These are phyloP conservation scores for Candida glucosophila DNA, from an alignment of 1,139 yeast genomes.

Conservation along the genomic window DNA sequence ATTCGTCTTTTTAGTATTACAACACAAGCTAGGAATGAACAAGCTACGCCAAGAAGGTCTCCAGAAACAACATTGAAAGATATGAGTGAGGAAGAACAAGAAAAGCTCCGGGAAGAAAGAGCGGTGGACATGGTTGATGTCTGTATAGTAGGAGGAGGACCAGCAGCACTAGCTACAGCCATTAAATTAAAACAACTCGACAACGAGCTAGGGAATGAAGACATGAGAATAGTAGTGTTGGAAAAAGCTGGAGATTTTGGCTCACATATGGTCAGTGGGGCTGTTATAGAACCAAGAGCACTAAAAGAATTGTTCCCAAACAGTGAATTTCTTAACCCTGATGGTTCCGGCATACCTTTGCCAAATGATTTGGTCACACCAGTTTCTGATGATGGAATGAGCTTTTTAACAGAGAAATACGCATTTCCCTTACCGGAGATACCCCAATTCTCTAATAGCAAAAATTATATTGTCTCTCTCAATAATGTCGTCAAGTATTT, in stretches of 20 bases:
- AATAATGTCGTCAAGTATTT: constrained; percentile 75
- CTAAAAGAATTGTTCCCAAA: constrained; percentile 78
- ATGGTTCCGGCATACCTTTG: constrained; percentile 55
- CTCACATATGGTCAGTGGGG: constrained; percentile 87
- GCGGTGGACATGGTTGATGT: constrained; percentile 85
- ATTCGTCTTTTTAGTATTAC: too few species aligned
- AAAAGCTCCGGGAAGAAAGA: constrained; percentile 48
- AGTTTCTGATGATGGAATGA: constrained; percentile 66
- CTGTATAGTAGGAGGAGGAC: constrained; percentile 96
- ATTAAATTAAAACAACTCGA: constrained; percentile 82
- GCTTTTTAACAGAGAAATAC: constrained; percentile 48
- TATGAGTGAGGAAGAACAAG: constrained; percentile 35
- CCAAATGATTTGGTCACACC: constrained; percentile 68
- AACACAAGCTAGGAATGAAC: not conserved
- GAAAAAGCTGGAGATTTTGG: constrained; percentile 94
- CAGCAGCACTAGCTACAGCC: constrained; percentile 94
- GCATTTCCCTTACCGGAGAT: constrained; percentile 83
- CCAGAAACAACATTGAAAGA: constrained; percentile 4
- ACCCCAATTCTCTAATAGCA: constrained; percentile 80
- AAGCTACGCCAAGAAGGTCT: not conserved
- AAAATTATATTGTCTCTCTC: constrained; percentile 78
- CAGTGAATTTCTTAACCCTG: constrained; percentile 43
- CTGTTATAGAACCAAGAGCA: constrained; percentile 85
- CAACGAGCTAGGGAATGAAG: constrained; percentile 54
- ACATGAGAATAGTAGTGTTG: constrained; percentile 73